Percentiles rank a stretch among this genome's conserved stretches.
These are phyloP conservation scores for Pleurotus platypus DNA, from an alignment of 768 basidiomycete genomes.

Conservation along the genomic window DNA sequence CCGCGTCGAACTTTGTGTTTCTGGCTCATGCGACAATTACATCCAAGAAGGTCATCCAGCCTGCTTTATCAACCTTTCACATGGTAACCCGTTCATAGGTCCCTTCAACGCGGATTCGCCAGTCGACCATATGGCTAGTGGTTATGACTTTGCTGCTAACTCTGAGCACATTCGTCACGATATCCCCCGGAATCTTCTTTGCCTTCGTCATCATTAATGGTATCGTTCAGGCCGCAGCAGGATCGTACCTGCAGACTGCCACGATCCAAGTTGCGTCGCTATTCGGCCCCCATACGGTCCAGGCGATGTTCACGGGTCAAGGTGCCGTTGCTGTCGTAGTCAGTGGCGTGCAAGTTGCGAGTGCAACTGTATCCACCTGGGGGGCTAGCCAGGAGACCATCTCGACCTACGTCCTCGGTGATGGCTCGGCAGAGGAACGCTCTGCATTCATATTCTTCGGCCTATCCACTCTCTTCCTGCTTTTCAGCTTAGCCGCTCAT, in stretches of 20 bases:
- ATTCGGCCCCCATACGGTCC: conserved; percentile 70
- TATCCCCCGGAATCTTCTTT: conserved; percentile 56
- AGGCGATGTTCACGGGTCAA: conserved; percentile 79
- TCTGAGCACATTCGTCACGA: conserved; percentile 58
- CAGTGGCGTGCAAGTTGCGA: conserved; percentile 70
- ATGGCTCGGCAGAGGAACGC: conserved; percentile 55
- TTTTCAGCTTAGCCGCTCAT: conserved; percentile 51
- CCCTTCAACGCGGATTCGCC: conserved; percentile 54
- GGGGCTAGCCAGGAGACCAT: conserved; percentile 28
- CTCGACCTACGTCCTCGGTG: conserved; percentile 17
- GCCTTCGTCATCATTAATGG: conserved; percentile 62
- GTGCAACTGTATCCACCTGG: conserved; percentile 56
- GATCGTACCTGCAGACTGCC: conserved; percentile 75
- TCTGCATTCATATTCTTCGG: conserved; percentile 75
- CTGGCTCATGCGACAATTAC: conserved; percentile 73
- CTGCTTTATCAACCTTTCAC: background rate
- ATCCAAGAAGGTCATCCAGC: conserved; percentile 57
- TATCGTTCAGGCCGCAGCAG: conserved; percentile 53
- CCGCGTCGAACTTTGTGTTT: conserved; percentile 61
- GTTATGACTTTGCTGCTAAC: conserved; percentile 57
- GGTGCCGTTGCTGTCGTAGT: conserved; percentile 83
- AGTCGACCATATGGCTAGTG: conserved; percentile 46
- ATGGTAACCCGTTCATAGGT: conserved; percentile 34
- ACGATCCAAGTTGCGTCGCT: conserved; percentile 78
- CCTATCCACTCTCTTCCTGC: conserved; percentile 63